Conservation (phyloP, 1,284 basidiomycete species). For the Volvariella volvacea region DNA sequence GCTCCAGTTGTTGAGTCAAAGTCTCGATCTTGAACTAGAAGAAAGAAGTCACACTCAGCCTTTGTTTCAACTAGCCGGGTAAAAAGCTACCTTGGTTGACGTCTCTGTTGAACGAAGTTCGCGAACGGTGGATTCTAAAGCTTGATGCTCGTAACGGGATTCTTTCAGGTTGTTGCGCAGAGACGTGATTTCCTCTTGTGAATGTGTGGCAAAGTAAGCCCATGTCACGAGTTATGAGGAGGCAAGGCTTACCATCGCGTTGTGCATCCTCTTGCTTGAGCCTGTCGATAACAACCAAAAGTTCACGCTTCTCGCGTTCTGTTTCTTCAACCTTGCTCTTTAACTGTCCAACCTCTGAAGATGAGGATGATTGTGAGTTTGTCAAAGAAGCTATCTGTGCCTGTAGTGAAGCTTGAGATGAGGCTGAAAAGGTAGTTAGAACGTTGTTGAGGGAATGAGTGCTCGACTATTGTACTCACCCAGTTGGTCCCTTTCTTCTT, state of each 20-base stretch:
- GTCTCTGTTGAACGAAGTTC: slow-evolving; percentile 67
- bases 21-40: slow-evolving; percentile 74
- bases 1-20: slow-evolving; percentile 69
- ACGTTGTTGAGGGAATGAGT: slow-evolving; percentile 6
- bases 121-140: slow-evolving; percentile 57
- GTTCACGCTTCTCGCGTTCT: slow-evolving; percentile 75
- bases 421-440: slow-evolving; percentile 28
- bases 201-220: slow-evolving; percentile 10
- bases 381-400: slow-evolving; percentile 46
- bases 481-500: slow-evolving; percentile 57
- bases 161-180: slow-evolving; percentile 66
- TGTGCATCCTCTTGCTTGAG: slow-evolving; percentile 64
- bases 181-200: slow-evolving; percentile 68
- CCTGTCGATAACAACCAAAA: slow-evolving; percentile 67
- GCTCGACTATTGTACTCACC: slow-evolving; percentile 31
- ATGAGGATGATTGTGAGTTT: slow-evolving; percentile 49
- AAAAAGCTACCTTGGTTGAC: slow-evolving; percentile 50
- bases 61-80: no score
- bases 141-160: slow-evolving; percentile 65
- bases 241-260: slow-evolving; percentile 47
- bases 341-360: slow-evolving; percentile 50
- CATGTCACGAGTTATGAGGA: background rate
- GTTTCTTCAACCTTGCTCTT: slow-evolving; percentile 59
- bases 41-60: slow-evolving; percentile 3
- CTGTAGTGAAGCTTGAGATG: slow-evolving; percentile 46